phyloP scores from a whole-genome alignment of 75 land plant genomes.

The Chamaecyparis obtusa region DNA sequence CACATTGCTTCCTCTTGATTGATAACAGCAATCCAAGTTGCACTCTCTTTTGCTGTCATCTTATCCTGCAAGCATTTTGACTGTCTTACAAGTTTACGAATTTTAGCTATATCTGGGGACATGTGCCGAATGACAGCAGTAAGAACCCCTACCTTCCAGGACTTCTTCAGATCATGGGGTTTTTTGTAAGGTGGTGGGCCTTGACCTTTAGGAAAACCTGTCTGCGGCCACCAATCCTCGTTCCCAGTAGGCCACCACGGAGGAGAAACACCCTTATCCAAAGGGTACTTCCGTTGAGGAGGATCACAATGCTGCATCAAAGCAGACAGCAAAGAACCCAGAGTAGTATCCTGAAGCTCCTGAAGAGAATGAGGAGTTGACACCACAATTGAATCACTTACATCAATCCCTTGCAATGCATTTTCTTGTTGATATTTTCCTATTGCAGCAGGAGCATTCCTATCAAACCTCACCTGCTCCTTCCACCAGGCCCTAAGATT shows the following conservation, averaged over 20 bases:
- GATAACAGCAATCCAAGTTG: constrained; percentile 75
- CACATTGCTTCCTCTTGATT: constrained; percentile 69
- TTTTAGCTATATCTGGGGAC: constrained; percentile 79
- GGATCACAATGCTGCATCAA: constrained; percentile 95
- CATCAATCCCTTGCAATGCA: constrained; percentile 31
- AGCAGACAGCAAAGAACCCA: constrained; percentile 88
- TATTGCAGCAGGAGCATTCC: constrained; percentile 89
- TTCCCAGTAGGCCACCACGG: constrained; percentile 92
- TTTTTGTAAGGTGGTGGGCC: constrained; percentile 88
- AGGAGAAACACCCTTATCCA: constrained; percentile 86
- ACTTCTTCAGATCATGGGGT: constrained; percentile 91
- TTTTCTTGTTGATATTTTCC: constrained; percentile 73
- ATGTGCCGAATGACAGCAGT: constrained; percentile 90
- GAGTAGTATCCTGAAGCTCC: constrained; percentile 86
- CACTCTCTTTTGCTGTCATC: constrained; percentile 92
- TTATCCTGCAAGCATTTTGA: constrained; percentile 93
- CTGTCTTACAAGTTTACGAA: constrained; percentile 75
- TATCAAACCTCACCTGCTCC: constrained; percentile 83
- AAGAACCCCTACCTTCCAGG: constrained; percentile 87
- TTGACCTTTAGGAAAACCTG: constrained; percentile 72
- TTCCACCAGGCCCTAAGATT: constrained; percentile 96
- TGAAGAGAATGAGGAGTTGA: constrained; percentile 68
- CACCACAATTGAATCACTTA: constrained; percentile 18
- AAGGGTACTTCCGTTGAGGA: constrained; percentile 83
- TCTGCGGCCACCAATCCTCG: constrained; percentile 87